A percentile compares a stretch with the other conserved stretches of the same genome.
Evolutionary conservation across 2,329 filamentous ascomycete genomes (phyloP).

Genomic region (Cordyceps tenuipes): DNA sequence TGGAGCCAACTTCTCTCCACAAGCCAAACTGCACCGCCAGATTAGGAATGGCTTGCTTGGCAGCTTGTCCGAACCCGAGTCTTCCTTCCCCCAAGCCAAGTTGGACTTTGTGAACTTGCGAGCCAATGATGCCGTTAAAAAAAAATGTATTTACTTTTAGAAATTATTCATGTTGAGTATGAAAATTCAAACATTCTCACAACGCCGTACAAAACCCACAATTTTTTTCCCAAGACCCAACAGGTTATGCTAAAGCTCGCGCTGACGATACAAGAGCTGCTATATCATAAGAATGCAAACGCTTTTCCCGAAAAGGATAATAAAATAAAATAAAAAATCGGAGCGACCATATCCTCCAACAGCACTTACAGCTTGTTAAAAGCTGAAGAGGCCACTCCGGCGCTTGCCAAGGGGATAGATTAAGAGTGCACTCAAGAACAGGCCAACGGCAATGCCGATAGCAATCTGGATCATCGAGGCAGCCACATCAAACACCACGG

Average conservation of each 20-base stretch:
- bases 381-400: constrained; percentile 41
- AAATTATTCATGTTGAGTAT: not conserved
- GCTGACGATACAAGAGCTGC: not conserved
- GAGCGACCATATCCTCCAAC: not conserved
- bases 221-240: not conserved
- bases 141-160: not conserved
- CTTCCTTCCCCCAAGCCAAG: no score
- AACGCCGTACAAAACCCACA: not conserved
- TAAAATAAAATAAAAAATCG: not conserved
- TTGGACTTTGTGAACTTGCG: not conserved
- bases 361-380: constrained; percentile 20
- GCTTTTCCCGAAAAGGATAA: not conserved
- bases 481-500: constrained; percentile 36
- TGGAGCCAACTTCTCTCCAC: not conserved
- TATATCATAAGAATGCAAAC: not conserved
- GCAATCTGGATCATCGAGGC: constrained; percentile 45
- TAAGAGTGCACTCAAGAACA: constrained; percentile 41
- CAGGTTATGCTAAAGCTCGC: constrained; percentile 3
- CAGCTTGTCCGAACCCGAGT: not conserved
- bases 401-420: constrained; percentile 43
- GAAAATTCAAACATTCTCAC: not conserved
- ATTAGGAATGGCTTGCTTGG: constrained; percentile 10
- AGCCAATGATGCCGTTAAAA: not conserved
- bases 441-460: constrained; percentile 42
- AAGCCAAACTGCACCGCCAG: not conserved